phyloP scores from a whole-genome alignment of 306 rosid genomes.

The Aeschynomene evenia region DNA sequence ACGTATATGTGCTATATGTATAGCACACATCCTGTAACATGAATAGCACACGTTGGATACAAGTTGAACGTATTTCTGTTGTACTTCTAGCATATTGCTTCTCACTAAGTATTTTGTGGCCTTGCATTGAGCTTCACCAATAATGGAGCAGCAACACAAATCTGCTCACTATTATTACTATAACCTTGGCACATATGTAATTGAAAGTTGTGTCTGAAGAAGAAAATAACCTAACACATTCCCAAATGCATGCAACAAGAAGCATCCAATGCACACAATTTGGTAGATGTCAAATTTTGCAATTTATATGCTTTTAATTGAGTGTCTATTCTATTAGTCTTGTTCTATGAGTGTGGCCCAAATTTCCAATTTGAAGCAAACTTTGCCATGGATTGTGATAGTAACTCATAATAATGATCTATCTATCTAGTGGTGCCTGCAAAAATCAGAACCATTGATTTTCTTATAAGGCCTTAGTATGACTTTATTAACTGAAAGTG shows the following conservation, averaged over 20 bases:
- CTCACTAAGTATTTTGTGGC: slow-evolving; percentile 29
- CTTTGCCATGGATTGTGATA: slow-evolving; percentile 30
- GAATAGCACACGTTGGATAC: too few relatives aligned
- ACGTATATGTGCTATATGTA: too few relatives aligned
- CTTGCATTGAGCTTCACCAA: slow-evolving; percentile 40
- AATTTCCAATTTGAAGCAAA: slow-evolving; percentile 19
- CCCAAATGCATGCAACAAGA: slow-evolving; percentile 24
- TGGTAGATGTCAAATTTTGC: slow-evolving; percentile 17
- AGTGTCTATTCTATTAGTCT: slow-evolving; percentile 24
- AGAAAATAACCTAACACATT: slow-evolving; percentile 33
- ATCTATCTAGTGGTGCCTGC: slow-evolving; percentile 18
- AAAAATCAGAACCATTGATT: slow-evolving; percentile 28
- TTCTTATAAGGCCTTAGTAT: slow-evolving; percentile 10
- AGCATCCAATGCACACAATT: slow-evolving; percentile 30
- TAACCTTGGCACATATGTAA: slow-evolving; percentile 25
- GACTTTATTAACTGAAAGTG: slow-evolving; percentile 22
- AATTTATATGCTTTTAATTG: slow-evolving; percentile 21
- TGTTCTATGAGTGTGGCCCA: slow-evolving; percentile 28
- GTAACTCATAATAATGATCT: slow-evolving; percentile 27
- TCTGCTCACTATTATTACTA: slow-evolving; percentile 14
- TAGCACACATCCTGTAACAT: too few relatives aligned
- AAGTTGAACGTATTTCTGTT: too few relatives aligned
- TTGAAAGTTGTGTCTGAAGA: slow-evolving; percentile 4
- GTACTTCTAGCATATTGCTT: too few relatives aligned
- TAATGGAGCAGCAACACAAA: slow-evolving; percentile 42